A percentile compares a stretch with the other conserved stretches of the same genome.
phyloP scores from a whole-genome alignment of 345 rosid species.

The Hypericum perforatum region DNA sequence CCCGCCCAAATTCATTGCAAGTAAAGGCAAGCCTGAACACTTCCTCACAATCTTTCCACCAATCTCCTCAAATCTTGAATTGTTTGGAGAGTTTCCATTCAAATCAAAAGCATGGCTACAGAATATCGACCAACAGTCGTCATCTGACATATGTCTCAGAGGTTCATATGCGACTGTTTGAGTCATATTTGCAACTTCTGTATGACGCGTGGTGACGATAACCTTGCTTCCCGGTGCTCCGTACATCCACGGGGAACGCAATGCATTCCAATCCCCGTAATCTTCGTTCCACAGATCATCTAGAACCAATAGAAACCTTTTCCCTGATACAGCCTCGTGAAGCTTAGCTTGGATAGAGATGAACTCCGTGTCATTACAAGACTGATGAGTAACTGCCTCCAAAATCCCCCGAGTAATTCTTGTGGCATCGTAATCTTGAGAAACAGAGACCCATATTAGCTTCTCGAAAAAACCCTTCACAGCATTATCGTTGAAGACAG shows the following conservation, averaged over 20 bases:
- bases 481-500: neutral
- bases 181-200: neutral
- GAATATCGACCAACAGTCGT: neutral
- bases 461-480: neutral
- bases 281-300: neutral
- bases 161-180: neutral
- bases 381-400: neutral
- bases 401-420: neutral
- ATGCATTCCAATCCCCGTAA: neutral
- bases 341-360: neutral
- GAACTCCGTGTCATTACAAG: neutral
- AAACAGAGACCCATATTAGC: neutral
- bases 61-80: neutral
- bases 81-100: neutral
- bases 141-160: neutral
- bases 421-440: neutral
- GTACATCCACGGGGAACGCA: neutral
- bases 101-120: neutral
- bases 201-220: neutral
- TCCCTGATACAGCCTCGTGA: neutral
- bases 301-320: neutral
- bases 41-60: neutral
- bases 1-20: neutral
- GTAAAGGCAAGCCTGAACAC: neutral
- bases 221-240: slow-evolving; percentile 1